These are phyloP conservation scores for Magnusiomyces tetraspermus DNA, from an alignment of 1,139 yeast genomes.

Conservation along the genomic window DNA sequence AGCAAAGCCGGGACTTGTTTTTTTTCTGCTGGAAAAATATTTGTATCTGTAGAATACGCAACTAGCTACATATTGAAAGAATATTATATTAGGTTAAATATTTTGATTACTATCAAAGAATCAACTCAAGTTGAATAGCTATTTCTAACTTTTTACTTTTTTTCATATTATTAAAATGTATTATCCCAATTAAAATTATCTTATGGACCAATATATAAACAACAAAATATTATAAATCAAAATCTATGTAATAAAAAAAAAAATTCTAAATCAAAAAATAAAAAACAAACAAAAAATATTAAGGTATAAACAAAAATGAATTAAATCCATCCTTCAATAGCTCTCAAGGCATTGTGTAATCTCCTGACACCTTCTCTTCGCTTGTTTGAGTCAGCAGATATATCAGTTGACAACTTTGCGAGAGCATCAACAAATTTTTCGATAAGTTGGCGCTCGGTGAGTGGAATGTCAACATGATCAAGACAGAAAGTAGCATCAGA, in stretches of 20 bases:
- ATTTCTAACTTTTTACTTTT: no score
- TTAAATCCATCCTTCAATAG: slow-evolving; percentile 65
- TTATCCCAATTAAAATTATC: no score
- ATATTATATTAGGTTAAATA: no score
- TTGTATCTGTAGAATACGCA: no score
- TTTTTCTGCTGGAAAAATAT: no score
- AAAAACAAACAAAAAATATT: background rate
- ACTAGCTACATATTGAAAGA: no score
- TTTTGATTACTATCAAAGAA: no score
- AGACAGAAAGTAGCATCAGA: slow-evolving; percentile 41
- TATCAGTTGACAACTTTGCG: slow-evolving; percentile 77
- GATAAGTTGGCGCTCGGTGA: slow-evolving; percentile 65
- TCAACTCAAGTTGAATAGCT: no score
- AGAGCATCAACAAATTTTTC: slow-evolving; percentile 81
- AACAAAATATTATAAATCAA: no score
- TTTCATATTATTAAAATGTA: no score
- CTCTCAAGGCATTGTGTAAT: slow-evolving; percentile 69
- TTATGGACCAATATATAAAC: no score
- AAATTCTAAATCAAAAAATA: background rate
- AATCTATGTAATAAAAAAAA: background rate
- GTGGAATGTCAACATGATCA: slow-evolving; percentile 61
- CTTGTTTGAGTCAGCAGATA: slow-evolving; percentile 73
- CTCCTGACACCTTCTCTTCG: slow-evolving; percentile 74
- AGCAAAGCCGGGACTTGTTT: no score
- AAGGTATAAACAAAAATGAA: background rate